Percentiles rank a stretch among this genome's conserved stretches.
Evolutionary conservation across 768 basidiomycete species (phyloP).

Genomic region (Russula abietina): DNA sequence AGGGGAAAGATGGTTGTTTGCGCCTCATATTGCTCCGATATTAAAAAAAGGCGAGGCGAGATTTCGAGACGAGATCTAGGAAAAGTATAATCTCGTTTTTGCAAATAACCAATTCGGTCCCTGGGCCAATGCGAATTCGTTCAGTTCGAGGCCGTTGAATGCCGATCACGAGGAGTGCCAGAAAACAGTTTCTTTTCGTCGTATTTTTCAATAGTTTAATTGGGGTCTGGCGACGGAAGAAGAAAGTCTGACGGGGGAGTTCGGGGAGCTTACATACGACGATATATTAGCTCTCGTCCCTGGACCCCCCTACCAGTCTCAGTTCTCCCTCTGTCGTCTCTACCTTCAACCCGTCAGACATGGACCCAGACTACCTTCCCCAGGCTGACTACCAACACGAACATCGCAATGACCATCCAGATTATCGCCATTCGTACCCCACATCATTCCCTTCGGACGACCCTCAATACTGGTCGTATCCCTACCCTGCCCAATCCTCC

Average conservation of each 20-base stretch:
- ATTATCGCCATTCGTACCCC: slow-evolving; percentile 6
- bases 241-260: not conserved
- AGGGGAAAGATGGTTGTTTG: too few relatives aligned
- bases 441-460: slow-evolving; percentile 7
- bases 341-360: not conserved
- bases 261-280: not conserved
- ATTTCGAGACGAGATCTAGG: not conserved
- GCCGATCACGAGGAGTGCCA: not conserved
- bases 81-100: not conserved
- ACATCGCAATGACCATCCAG: slow-evolving; percentile 13
- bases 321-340: not conserved
- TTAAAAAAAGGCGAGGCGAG: not conserved
- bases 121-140: not conserved
- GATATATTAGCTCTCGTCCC: not conserved
- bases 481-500: slow-evolving; percentile 1
- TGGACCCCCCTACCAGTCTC: not conserved
- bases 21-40: too few relatives aligned
- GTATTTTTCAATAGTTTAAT: too few relatives aligned
- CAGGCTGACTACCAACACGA: slow-evolving; percentile 14
- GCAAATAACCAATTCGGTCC: not conserved
- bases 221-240: not conserved
- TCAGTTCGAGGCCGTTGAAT: not conserved
- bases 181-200: not conserved
- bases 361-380: slow-evolving; percentile 15
- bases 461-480: slow-evolving; percentile 19